These are phyloP conservation scores for Penicillium cinerascens DNA, from an alignment of 495 filamentous ascomycete species.

Conservation along the genomic window DNA sequence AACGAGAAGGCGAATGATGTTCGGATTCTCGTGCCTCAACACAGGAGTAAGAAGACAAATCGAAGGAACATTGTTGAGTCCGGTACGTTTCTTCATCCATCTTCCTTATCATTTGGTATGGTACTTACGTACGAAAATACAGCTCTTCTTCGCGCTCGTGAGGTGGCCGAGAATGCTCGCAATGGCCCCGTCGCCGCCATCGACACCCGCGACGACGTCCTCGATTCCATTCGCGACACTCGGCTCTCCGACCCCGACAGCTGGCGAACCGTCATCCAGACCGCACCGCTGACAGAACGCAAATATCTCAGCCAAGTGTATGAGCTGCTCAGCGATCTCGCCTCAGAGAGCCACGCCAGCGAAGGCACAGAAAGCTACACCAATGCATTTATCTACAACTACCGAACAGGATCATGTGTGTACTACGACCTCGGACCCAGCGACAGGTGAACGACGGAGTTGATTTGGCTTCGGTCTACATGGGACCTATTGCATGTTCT, in stretches of 20 bases:
- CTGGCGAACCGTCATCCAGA: slow-evolving; percentile 81
- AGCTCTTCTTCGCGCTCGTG: slow-evolving; percentile 61
- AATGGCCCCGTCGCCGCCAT: slow-evolving; percentile 81
- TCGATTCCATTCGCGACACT: slow-evolving; percentile 74
- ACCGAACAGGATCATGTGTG: slow-evolving; percentile 68
- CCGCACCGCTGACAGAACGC: slow-evolving; percentile 69
- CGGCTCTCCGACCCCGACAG: slow-evolving; percentile 76
- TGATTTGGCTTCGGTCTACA: background rate
- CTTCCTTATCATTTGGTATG: background rate
- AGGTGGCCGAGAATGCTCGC: slow-evolving; percentile 61
- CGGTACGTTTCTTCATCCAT: slow-evolving; percentile 32
- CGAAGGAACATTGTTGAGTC: slow-evolving; percentile 80
- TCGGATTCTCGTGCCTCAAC: slow-evolving; percentile 73
- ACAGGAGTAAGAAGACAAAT: slow-evolving; percentile 87
- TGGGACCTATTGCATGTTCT: slow-evolving; percentile 1
- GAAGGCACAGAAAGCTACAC: slow-evolving; percentile 48
- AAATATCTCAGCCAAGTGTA: slow-evolving; percentile 86
- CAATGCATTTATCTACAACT: slow-evolving; percentile 81
- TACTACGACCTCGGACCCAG: slow-evolving; percentile 64
- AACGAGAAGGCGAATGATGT: slow-evolving; percentile 66
- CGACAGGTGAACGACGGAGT: slow-evolving; percentile 22
- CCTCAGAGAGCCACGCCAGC: slow-evolving; percentile 43
- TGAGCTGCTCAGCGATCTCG: slow-evolving; percentile 64
- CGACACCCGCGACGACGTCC: slow-evolving; percentile 81
- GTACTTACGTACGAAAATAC: slow-evolving; percentile 9